Base-by-base conservation (phyloP, 2,329 filamentous ascomycete species). In the Exserohilum turcica region DNA sequence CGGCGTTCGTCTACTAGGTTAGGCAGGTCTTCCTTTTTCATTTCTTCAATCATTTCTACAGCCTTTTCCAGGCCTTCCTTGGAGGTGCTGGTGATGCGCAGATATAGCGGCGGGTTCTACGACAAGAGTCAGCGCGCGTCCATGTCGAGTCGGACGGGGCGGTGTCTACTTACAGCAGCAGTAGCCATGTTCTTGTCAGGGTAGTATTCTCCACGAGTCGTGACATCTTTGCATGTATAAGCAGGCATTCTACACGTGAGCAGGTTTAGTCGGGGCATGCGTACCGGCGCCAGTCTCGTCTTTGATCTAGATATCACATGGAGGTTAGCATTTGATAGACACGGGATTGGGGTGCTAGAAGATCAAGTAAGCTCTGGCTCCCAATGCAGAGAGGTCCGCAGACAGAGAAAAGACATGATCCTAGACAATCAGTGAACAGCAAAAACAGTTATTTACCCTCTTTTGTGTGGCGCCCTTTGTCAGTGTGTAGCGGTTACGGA, bases 221-320 rank as follows among this genome's bases (percentile, higher is more conserved):
- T 99, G 82, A 99, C 91, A 92, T 99, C 94, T 97, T 24, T 92
- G 78, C 74, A 80, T 74, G 80, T 72, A 84, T 86, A 80, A 86
- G 84, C 80, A 84, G 79, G 72, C 76, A 76, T 79, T 80, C 79
- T 74, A 79, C 76, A 76, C 77, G 72, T 59, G 80, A 86, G 85
- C 91, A 18, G 81, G 85, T 71, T 87, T 59, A 36, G 86, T 86
- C 50, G 84, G 84, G 66, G 94, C 90, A 85, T 83, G 81, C 92
- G 87, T 99, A 99, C 94, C 94, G 84, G 94, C 93, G 84, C 94
- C 94, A 87, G 93, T 97, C 73, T 97, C 91, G 82, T 97, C 93
- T 88, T 96, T 96, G 73, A 99, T 99, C 94, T 99, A 92, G 71
- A 90, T 89, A 79, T 86, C 87, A 94, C 83, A 88, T 79, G 79